These are phyloP conservation scores for Acidiella bohemica DNA, from an alignment of 495 filamentous ascomycete species.

Conservation along the genomic window DNA sequence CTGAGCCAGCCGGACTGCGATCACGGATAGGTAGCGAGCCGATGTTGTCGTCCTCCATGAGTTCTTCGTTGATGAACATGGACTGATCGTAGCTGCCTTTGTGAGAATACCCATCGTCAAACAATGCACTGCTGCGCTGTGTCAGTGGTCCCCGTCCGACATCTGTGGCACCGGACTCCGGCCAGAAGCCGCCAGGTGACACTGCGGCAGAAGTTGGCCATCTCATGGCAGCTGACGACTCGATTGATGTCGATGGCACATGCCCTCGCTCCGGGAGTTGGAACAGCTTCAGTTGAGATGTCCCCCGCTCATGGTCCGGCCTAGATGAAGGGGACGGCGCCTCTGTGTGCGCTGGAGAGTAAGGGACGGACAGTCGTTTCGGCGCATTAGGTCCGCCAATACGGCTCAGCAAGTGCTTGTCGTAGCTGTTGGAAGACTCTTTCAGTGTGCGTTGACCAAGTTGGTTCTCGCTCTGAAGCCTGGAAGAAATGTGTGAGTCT, in stretches of 20 bases:
- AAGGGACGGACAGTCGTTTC: constrained; percentile 30
- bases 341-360: constrained; percentile 17
- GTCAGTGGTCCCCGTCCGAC: constrained; percentile 4
- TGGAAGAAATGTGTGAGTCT: constrained; percentile 29
- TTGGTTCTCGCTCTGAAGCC: constrained; percentile 46
- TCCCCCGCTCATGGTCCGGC: constrained; percentile 18
- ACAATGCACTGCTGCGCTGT: constrained; percentile 18
- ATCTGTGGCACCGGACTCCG: constrained; percentile 5
- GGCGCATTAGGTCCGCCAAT: constrained; percentile 50
- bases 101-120: constrained; percentile 35
- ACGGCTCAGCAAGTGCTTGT: constrained; percentile 65
- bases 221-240: constrained; percentile 21
- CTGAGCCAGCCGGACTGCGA: constrained; percentile 31
- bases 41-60: constrained; percentile 31
- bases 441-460: constrained; percentile 43
- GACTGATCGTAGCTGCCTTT: constrained; percentile 50
- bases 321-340: constrained; percentile 8
- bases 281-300: constrained; percentile 24
- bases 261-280: constrained; percentile 26
- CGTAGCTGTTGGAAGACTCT: constrained; percentile 58
- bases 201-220: constrained; percentile 25
- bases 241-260: constrained; percentile 14
- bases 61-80: constrained; percentile 51
- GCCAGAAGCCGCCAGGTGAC: constrained; percentile 26
- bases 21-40: constrained; percentile 31